These are phyloP conservation scores for Penicillium bialowiezense DNA, from an alignment of 495 filamentous ascomycete genomes.

Conservation along the genomic window DNA sequence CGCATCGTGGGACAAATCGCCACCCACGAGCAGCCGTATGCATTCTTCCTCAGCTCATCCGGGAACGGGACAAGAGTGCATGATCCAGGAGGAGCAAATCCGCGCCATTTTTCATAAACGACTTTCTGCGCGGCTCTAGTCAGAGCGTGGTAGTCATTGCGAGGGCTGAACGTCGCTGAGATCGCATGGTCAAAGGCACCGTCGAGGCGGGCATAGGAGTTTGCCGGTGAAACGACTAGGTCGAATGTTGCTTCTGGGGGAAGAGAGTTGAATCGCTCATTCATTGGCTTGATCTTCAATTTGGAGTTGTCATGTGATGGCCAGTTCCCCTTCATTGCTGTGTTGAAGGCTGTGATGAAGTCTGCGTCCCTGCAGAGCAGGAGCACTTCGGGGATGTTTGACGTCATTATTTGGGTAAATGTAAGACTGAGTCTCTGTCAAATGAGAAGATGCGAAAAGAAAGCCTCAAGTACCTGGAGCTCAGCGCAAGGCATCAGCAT, in stretches of 20 bases:
- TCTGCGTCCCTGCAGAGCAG: constrained; percentile 35
- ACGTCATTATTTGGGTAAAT: constrained; percentile 14
- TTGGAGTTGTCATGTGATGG: constrained; percentile 19
- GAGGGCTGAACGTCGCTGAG: constrained; percentile 44
- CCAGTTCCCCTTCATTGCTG: constrained; percentile 17
- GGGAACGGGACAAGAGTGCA: constrained; percentile 47
- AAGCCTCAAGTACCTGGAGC: too few species aligned
- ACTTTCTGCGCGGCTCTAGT: constrained; percentile 36
- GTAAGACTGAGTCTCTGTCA: too few species aligned
- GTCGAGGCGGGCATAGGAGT: constrained; percentile 50
- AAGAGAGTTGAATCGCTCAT: constrained; percentile 34
- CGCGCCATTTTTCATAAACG: constrained; percentile 45
- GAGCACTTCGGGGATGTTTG: constrained; percentile 37
- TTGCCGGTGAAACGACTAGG: constrained; percentile 51
- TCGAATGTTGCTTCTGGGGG: constrained; percentile 31
- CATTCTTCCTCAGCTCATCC: constrained; percentile 23
- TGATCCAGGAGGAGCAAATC: constrained; percentile 46
- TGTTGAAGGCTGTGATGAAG: constrained; percentile 31
- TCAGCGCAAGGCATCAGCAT: too few species aligned
- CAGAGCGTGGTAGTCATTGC: constrained; percentile 43
- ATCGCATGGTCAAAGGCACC: constrained; percentile 55
- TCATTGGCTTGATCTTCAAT: constrained; percentile 31
- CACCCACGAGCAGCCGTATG: constrained; percentile 39
- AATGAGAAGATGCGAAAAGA: too few species aligned
- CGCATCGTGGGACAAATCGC: constrained; percentile 54